These are phyloP conservation scores for Rosellinia necatrix DNA, from an alignment of 2,329 filamentous ascomycete genomes.

Conservation along the genomic window DNA sequence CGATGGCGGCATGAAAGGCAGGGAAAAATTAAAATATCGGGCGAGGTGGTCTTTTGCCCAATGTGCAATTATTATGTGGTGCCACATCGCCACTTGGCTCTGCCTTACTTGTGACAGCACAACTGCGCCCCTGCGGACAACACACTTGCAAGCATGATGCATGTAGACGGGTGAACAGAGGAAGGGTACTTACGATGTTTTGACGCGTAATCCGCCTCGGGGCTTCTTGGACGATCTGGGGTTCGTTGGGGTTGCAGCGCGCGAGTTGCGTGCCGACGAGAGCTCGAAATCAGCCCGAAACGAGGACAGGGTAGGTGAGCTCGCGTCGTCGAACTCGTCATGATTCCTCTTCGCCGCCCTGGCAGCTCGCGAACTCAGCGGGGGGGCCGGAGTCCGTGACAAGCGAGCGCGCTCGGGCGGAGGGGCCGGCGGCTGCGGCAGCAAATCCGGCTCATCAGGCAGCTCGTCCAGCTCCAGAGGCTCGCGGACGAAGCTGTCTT, in stretches of 20 bases:
- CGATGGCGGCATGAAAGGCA: conserved; percentile 6
- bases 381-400: conserved; percentile 38
- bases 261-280: conserved; percentile 56
- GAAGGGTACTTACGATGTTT: conserved; percentile 66
- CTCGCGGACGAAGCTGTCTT: conserved; percentile 38
- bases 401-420: conserved; percentile 35
- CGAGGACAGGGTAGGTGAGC: conserved; percentile 57
- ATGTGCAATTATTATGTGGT: conserved; percentile 40
- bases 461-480: conserved; percentile 31
- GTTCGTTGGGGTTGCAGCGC: conserved; percentile 63
- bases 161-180: conserved; percentile 20
- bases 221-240: conserved; percentile 63
- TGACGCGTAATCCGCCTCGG: conserved; percentile 66
- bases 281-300: conserved; percentile 54
- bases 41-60: conserved; percentile 25
- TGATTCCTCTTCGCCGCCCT: conserved; percentile 54
- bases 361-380: conserved; percentile 37
- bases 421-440: conserved; percentile 31
- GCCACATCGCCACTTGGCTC: conserved; percentile 42
- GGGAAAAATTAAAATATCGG: conserved; percentile 22
- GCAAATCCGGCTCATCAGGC: conserved; percentile 31
- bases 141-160: conserved; percentile 31
- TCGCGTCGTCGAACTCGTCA: conserved; percentile 58
- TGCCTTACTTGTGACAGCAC: conserved; percentile 38
- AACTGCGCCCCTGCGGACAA: conserved; percentile 33